Evolutionary conservation across 495 filamentous ascomycete species (phyloP).

Genomic region (Penicillium steckii): DNA sequence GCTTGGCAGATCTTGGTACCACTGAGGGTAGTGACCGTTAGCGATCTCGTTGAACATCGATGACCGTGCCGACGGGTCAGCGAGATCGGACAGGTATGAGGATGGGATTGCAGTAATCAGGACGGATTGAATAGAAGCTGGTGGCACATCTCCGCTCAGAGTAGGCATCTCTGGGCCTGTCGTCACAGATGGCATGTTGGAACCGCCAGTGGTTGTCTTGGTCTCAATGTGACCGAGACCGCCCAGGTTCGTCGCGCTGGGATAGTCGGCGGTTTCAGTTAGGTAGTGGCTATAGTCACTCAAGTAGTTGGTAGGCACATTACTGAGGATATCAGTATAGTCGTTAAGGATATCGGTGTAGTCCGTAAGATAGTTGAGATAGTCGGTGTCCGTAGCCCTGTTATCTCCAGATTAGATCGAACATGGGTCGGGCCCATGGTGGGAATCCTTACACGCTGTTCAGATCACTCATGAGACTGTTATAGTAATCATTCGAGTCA

Average conservation of each 20-base stretch:
- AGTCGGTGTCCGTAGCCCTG: conserved; percentile 8
- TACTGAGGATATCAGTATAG: not conserved
- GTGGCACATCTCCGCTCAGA: conserved; percentile 11
- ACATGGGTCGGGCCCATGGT: not conserved
- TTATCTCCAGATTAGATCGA: not conserved
- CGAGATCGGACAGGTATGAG: conserved; percentile 20
- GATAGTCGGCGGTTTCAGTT: not conserved
- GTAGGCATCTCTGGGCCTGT: conserved; percentile 20
- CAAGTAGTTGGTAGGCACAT: not conserved
- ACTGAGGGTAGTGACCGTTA: conserved; percentile 15
- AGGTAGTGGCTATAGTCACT: conserved; percentile 5
- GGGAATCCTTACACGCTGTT: conserved; percentile 12
- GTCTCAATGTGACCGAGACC: not conserved
- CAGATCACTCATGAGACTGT: conserved; percentile 10
- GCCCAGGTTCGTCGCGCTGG: not conserved
- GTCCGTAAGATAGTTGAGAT: conserved; percentile 6
- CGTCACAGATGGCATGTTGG: conserved; percentile 1
- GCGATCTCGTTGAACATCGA: conserved; percentile 18
- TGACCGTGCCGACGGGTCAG: conserved; percentile 13
- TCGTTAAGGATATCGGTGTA: not conserved
- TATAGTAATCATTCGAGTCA: conserved; percentile 8
- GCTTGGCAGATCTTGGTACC: conserved; percentile 20
- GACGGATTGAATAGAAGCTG: conserved; percentile 16
- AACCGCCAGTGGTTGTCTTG: not conserved
- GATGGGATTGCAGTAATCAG: conserved; percentile 20